Base-by-base conservation (phyloP, 139 green algal species). In the Chlorella sp. region DNA sequence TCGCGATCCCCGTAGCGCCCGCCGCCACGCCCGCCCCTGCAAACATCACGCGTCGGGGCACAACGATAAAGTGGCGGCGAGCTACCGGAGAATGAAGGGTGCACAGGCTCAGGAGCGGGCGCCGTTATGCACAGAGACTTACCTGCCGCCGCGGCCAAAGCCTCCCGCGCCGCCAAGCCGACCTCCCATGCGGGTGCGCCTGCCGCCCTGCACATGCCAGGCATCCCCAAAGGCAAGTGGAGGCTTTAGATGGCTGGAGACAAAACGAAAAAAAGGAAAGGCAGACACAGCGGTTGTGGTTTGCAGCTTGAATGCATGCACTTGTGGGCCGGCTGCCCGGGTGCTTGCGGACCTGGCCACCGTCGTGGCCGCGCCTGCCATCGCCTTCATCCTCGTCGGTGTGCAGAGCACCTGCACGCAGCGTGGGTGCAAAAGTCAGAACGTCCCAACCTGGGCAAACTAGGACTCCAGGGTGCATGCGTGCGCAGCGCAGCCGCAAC, bases 311-410 rank as follows among this genome's bases (percentile, higher is more conserved):
- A 76, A 7, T 76, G 4, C n/a, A 32, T 76, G 68, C 19, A 34
- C 68, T 36, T 36, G 9, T 57, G 36, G 32, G 64, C 30, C 19
- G 53, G 82, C 85, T 88, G 42, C 86, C 91, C 0, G 68, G 18
- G 9, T 18, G 32, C 18, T 78, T 76, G 68, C 68, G 39, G 5
- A 39, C 83, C 64, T 87, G 83, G 32, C 66, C 39, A 34, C 91
- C 91, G 57, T 92, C 88, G 42, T 86, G 87, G 32, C 91, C 85
- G n/a, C 92, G 83, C 36, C 93, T 87, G 26, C 91, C 91, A 18
- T 91, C 90, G 73, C 92, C 93, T 15, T 96, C 93, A 19, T 96
- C 94, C 48, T 96, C 95, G 61, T 96, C 94, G 36, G 95, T 92
- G 16, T 94, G 84, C 28, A 88, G 68, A 2, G 66, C 68, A 5